These are phyloP conservation scores for Tuber melanosporum DNA, from an alignment of 495 filamentous ascomycete species.

Conservation along the genomic window DNA sequence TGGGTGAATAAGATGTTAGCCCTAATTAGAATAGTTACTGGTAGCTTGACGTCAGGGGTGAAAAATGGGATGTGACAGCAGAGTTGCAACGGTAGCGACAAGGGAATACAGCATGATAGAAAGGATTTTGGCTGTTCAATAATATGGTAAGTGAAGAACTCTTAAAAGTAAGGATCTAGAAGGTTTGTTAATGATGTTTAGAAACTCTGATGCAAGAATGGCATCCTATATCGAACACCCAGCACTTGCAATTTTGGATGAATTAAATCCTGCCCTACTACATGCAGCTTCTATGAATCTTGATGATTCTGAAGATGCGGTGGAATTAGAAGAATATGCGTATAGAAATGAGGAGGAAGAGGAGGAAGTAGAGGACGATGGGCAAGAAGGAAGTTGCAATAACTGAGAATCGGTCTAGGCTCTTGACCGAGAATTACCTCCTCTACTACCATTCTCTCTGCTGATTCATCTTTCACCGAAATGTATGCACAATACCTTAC, in stretches of 20 bases:
- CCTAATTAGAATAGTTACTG: neutral
- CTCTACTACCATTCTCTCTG: neutral
- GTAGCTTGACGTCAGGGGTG: neutral
- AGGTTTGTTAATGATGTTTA: neutral
- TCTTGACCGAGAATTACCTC: neutral
- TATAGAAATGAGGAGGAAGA: neutral
- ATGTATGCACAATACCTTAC: neutral
- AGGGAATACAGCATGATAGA: neutral
- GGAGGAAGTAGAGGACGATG: neutral
- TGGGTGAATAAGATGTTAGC: neutral
- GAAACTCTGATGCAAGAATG: neutral
- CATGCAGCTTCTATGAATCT: neutral
- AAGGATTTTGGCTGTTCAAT: neutral
- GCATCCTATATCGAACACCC: neutral
- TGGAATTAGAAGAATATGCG: neutral
- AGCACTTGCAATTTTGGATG: neutral
- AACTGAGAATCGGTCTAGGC: neutral
- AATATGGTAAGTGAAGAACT: neutral
- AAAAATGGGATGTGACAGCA: neutral
- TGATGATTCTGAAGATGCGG: neutral
- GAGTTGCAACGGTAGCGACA: neutral
- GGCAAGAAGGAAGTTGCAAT: neutral
- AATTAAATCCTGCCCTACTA: neutral
- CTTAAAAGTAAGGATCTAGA: neutral
- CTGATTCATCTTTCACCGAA: neutral